Conservation (phyloP, 2,329 filamentous ascomycete genomes). For the Hypoxylon sp. region DNA sequence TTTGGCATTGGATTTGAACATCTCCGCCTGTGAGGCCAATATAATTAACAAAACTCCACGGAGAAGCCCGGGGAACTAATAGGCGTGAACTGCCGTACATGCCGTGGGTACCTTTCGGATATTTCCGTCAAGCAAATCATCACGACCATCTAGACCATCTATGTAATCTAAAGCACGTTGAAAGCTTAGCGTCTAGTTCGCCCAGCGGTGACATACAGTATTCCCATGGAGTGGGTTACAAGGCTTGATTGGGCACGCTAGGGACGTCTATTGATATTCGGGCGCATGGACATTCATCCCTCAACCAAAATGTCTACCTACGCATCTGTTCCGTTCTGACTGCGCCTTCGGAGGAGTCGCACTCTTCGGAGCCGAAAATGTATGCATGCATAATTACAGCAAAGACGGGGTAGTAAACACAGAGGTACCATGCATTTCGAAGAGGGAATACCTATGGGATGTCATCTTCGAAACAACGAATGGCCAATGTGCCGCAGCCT, state of each 20-base stretch:
- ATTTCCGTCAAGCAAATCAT: neutral
- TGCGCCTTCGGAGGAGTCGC: constrained; percentile 2
- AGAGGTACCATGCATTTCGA: neutral
- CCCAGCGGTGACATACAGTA: neutral
- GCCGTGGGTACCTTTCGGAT: neutral
- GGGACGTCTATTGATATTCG: neutral
- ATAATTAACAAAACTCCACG: neutral
- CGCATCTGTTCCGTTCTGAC: neutral
- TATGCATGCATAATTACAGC: neutral
- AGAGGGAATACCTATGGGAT: neutral
- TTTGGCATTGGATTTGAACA: neutral
- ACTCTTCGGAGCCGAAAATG: constrained; percentile 4
- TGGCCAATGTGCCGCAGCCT: constrained; percentile 4
- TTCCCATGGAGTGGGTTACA: neutral
- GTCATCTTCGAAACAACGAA: constrained; percentile 2
- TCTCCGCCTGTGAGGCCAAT: neutral
- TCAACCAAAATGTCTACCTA: neutral
- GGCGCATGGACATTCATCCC: neutral
- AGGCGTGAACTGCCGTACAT: neutral
- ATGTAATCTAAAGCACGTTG: neutral
- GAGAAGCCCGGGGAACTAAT: neutral
- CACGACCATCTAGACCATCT: no score
- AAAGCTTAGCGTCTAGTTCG: neutral
- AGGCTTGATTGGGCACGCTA: neutral
- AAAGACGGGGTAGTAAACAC: neutral